Evolutionary conservation across 306 rosid genomes (phyloP), one percentile per base, ranked within the genome.

Genomic region (Acacia acuminata): DNA sequence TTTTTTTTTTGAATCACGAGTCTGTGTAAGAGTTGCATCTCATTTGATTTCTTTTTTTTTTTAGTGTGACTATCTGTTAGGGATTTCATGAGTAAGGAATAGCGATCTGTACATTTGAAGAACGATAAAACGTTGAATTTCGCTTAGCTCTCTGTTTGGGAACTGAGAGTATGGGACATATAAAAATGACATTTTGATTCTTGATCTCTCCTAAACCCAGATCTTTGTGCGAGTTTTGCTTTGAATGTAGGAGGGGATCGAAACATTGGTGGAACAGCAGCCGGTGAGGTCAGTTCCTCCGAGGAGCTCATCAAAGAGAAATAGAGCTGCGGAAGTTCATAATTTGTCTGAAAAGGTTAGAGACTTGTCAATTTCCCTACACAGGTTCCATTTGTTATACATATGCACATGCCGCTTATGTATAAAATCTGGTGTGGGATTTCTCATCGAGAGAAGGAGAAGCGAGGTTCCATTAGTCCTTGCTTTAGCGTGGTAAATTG

Each of bases 281-380:
- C 89, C 91, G 17, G 72, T 83, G 20, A 93, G 86, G 77, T 67
- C 85, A 12, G 63, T 36, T 27, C 51, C 85, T 73, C 83, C 84
- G 47, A 86, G 96, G 77, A 75, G 82, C 81, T 88, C 99, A 72
- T 92, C 99, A 27, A 96, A 96, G 84, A 90, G 98, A 89, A 93
- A 92, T 86, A 88, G 99, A 88, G 99, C 99, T 77, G 96, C 99
- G 0, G 97, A 96, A 90, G 99, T 96, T 90, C 99, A 96, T 87
- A 96, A 96, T 83, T 76, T 96, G 88, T 93, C 99, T 22, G 99
- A 96, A 87, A 96, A 96, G 96, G 99, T 94, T 74, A 56, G 50
- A 58, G 34, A 63, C 55, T 42, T 56, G 24, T 65, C 32, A 15
- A 13, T 64, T 44, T n/a, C 25, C 32, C n/a, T 81, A 19, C 71